Conservation (phyloP, 345 rosid species). For the Rhizophora apiculata region DNA sequence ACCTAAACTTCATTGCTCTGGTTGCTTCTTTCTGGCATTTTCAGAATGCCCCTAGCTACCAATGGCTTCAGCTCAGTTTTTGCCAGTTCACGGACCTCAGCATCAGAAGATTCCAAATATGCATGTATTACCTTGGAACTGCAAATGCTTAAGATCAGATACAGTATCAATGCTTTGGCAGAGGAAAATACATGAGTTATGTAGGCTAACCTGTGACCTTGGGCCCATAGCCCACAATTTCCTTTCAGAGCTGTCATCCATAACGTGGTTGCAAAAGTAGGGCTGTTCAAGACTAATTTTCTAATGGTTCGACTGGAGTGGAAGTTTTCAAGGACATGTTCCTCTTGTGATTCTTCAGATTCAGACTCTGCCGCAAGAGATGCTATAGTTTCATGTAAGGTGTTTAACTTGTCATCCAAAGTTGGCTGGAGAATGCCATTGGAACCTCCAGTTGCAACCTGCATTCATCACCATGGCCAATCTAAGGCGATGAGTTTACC, state of each 20-base stretch:
- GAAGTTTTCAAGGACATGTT: slow-evolving; percentile 75
- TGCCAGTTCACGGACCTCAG: slow-evolving; percentile 46
- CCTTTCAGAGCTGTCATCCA: slow-evolving; percentile 75
- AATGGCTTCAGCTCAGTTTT: slow-evolving; percentile 66
- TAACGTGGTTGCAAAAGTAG: slow-evolving; percentile 59
- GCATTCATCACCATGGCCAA: slow-evolving; percentile 10
- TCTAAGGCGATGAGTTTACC: background rate
- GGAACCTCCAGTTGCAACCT: slow-evolving; percentile 74
- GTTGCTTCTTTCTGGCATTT: slow-evolving; percentile 39
- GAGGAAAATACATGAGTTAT: background rate
- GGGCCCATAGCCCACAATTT: slow-evolving; percentile 59
- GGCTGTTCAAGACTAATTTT: slow-evolving; percentile 64
- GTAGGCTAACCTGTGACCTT: slow-evolving; percentile 78
- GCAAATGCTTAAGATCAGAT: slow-evolving; percentile 24
- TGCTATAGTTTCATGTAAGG: slow-evolving; percentile 60
- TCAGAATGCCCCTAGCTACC: slow-evolving; percentile 54
- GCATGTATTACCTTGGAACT: slow-evolving; percentile 73
- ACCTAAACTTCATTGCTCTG: slow-evolving; percentile 26
- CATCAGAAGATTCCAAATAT: slow-evolving; percentile 58
- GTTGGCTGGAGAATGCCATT: slow-evolving; percentile 58
- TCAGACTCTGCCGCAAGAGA: slow-evolving; percentile 59
- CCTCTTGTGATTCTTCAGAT: slow-evolving; percentile 46
- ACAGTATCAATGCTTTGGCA: background rate
- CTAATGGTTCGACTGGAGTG: slow-evolving; percentile 81
- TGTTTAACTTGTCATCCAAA: slow-evolving; percentile 52